phyloP scores from a whole-genome alignment of 108 stramenopile species.

The Cyclotella distinguenda region DNA sequence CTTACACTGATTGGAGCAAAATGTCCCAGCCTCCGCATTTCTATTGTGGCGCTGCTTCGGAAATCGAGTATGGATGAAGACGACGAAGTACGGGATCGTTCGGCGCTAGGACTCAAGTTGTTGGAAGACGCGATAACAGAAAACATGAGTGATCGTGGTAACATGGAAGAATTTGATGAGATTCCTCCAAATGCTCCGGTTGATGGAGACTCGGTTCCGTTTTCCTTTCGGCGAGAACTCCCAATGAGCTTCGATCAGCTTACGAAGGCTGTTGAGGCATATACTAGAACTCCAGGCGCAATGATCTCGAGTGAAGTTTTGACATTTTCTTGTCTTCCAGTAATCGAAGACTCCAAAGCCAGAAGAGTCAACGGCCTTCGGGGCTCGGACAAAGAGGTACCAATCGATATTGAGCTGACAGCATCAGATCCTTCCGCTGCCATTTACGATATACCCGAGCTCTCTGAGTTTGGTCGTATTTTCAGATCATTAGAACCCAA shows the following conservation, averaged over 20 bases:
- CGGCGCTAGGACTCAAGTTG: conserved; percentile 69
- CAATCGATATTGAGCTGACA: background rate
- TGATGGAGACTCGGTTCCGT: conserved; percentile 58
- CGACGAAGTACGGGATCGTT: conserved; percentile 95
- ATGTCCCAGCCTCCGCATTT: conserved; percentile 78
- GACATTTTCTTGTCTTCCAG: conserved; percentile 69
- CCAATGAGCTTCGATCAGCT: conserved; percentile 86
- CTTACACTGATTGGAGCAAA: conserved; percentile 88
- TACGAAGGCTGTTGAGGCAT: conserved; percentile 78
- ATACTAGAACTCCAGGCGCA: conserved; percentile 59
- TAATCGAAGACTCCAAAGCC: conserved; percentile 65
- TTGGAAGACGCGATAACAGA: conserved; percentile 68
- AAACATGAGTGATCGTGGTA: conserved; percentile 47
- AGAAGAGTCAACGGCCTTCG: too few relatives aligned
- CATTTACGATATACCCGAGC: conserved; percentile 84
- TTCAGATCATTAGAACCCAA: conserved; percentile 74
- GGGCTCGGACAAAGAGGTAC: too few relatives aligned
- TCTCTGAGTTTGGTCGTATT: conserved; percentile 77
- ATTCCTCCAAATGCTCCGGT: conserved; percentile 58
- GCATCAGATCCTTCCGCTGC: conserved; percentile 70
- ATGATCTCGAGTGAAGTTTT: conserved; percentile 60
- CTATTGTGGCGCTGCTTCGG: conserved; percentile 80
- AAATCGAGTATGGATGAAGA: conserved; percentile 88
- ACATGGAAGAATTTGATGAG: conserved; percentile 40
- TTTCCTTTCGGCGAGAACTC: conserved; percentile 69